Evolutionary conservation across 306 rosid species (phyloP), one percentile per base, ranked within the genome.

Genomic region (Dryas drummondii): DNA sequence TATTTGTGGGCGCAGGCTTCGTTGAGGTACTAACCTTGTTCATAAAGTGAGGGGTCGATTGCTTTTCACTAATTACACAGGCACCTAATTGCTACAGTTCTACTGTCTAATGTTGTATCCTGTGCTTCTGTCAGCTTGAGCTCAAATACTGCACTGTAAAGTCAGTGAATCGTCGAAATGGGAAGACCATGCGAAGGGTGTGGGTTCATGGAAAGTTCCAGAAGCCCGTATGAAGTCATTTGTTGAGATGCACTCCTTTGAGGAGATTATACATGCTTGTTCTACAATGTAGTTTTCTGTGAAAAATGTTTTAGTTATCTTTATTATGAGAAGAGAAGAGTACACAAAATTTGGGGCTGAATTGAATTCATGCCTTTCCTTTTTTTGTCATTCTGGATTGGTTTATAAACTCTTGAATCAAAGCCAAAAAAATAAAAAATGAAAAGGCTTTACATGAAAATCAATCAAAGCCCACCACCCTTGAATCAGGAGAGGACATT

Each of bases 161-260:
- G 83, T 91, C 98, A 2, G 83, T 78, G 46, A 94, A 94, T 80
- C 93, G 97, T 15, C 81, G 76, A 80, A 89, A 86, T 51, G 96
- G 91, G 79, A 94, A 94, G 86, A 81, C 82, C 78, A 90, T 88
- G 97, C 87, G 15, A 77, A 87, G 97, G 84, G 97, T 94, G 62
- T 94, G 98, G 98, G 94, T 94, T 82, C 97, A 94, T 59, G 98
- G 91, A 78, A 94, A 90, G 84, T 94, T 94, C 81, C 93, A 86
- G 85, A 94, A 90, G 86, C 93, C 96, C 58, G 57, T 74, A 8
- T 82, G 71, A 79, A 56, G 60, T 47, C 50, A 7, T 17, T 59
- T 16, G 44, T 27, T 72, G 40, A 3, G 37, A 72, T 65, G 46
- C 13, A 48, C 46, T 37, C 17, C 2, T 41, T 48, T 42, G 49